Percentiles rank a stretch among this genome's conserved stretches.
phyloP scores from a whole-genome alignment of 2,329 filamentous ascomycete species.

The Cladosporium sphaerospermum region DNA sequence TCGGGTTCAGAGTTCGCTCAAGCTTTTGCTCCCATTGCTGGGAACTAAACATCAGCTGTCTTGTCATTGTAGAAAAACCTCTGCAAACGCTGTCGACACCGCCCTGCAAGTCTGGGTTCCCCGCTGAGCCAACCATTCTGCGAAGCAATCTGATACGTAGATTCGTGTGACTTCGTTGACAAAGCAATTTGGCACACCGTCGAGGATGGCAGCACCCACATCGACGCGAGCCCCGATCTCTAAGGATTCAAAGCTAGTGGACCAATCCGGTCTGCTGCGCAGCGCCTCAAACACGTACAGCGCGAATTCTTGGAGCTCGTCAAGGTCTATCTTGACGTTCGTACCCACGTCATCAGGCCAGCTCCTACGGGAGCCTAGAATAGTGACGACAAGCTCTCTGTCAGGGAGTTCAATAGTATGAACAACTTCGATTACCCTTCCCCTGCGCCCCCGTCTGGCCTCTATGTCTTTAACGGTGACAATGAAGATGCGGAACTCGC shows the following conservation, averaged over 20 bases:
- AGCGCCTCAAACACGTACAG: background rate
- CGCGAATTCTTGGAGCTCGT: background rate
- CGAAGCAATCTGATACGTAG: background rate
- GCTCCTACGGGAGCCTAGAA: background rate
- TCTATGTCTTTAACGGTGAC: background rate
- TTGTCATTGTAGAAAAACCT: background rate
- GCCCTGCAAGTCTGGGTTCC: background rate
- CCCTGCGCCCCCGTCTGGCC: background rate
- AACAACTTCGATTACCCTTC: background rate
- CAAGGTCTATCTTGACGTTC: background rate
- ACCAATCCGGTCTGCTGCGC: background rate
- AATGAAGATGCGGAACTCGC: background rate
- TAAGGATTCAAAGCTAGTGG: background rate
- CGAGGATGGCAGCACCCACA: background rate
- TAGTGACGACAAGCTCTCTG: background rate
- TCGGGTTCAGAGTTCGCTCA: background rate
- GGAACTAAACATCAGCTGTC: background rate
- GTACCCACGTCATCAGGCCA: background rate
- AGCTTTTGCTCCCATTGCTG: background rate
- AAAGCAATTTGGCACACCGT: background rate
- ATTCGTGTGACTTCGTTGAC: slow-evolving; percentile 1
- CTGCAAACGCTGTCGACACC: background rate
- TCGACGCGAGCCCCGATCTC: background rate
- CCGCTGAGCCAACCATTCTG: background rate
- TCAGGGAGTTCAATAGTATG: background rate